These are phyloP conservation scores for Saccharomyces hybrid DNA, from an alignment of 1,139 yeast genomes.

Conservation along the genomic window DNA sequence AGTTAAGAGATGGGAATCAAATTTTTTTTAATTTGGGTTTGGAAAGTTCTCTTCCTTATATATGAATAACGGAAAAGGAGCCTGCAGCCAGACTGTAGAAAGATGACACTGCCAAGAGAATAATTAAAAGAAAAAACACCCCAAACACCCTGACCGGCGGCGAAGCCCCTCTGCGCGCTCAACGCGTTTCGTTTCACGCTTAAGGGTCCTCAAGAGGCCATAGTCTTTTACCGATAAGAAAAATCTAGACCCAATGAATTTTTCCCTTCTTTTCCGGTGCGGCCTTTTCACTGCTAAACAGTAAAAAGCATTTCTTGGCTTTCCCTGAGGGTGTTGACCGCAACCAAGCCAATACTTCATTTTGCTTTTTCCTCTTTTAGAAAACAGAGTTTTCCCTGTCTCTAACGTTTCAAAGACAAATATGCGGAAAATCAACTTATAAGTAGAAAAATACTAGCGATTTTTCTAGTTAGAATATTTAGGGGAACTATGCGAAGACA, in stretches of 20 bases:
- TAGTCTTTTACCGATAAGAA: background rate
- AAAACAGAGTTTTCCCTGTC: background rate
- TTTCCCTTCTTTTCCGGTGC: background rate
- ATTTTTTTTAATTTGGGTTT: background rate
- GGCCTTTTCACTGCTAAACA: background rate
- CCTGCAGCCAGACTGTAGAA: background rate
- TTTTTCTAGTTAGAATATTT: background rate
- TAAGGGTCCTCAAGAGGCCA: background rate
- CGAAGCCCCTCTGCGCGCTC: constrained; percentile 1
- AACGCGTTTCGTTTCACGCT: background rate
- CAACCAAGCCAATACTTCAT: background rate
- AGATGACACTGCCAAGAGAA: background rate
- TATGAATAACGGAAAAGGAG: background rate
- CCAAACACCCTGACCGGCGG: constrained; percentile 1
- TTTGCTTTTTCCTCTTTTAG: background rate
- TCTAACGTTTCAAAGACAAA: background rate
- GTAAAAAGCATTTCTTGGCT: background rate
- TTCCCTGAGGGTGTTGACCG: background rate
- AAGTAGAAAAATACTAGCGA: background rate
- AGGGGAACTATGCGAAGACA: background rate
- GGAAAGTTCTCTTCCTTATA: background rate
- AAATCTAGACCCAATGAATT: background rate
- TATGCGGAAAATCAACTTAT: background rate
- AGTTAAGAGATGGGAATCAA: background rate
- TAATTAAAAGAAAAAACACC: background rate